A percentile compares a stretch with the other conserved stretches of the same genome.
Conservation (phyloP, 495 filamentous ascomycete genomes). For the Neurospora sublineolata region DNA sequence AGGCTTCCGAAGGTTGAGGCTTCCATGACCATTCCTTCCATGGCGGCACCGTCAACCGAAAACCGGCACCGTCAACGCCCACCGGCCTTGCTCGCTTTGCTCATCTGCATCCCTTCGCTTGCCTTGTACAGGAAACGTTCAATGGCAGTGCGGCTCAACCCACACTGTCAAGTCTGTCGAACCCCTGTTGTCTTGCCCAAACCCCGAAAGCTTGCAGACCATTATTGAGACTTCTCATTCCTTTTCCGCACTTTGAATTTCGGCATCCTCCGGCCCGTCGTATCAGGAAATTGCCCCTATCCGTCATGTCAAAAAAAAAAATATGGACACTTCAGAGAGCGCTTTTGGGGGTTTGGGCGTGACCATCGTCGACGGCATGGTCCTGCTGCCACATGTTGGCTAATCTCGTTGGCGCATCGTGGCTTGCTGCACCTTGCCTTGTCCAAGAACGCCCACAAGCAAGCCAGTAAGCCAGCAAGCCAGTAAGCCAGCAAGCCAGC, state of each 20-base stretch:
- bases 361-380: slow-evolving; percentile 2
- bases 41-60: not conserved
- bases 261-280: slow-evolving; percentile 20
- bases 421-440: slow-evolving; percentile 1
- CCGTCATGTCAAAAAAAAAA: not conserved
- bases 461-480: not conserved
- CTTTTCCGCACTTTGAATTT: slow-evolving; percentile 13
- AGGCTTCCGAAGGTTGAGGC: not conserved
- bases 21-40: not conserved
- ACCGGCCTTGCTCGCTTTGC: not conserved
- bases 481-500: not conserved
- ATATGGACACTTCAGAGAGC: not conserved
- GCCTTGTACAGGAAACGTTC: not conserved
- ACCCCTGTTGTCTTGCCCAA: slow-evolving; percentile 1
- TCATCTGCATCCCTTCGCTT: not conserved
- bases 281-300: slow-evolving; percentile 10
- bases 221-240: slow-evolving; percentile 20
- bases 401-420: slow-evolving; percentile 1
- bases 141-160: not conserved
- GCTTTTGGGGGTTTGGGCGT: not conserved
- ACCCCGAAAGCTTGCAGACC: slow-evolving; percentile 21
- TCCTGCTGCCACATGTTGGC: slow-evolving; percentile 2
- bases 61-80: not conserved
- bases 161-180: not conserved
- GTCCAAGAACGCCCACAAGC: not conserved